Conservation (phyloP, 331 rosid species). For the Ulmus americana region DNA sequence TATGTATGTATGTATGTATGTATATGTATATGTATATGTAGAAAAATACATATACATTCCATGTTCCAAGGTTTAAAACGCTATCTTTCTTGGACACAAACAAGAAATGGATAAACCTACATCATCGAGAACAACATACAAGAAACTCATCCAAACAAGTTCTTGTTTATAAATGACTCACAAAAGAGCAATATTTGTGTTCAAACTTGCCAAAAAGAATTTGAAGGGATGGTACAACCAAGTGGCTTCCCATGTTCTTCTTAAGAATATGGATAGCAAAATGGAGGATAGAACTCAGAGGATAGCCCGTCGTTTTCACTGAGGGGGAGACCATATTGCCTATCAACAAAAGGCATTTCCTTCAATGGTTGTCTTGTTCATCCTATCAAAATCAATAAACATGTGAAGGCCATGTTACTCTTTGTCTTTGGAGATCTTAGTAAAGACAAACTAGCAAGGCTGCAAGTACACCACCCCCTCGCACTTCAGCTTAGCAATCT, state of each 20-base stretch:
- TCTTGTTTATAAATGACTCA: not conserved
- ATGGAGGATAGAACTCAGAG: constrained; percentile 18
- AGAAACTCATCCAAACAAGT: not conserved
- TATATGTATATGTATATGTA: no score
- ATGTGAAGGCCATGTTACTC: constrained; percentile 54
- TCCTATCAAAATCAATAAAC: constrained; percentile 23
- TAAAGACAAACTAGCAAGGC: constrained; percentile 32
- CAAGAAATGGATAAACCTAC: not conserved
- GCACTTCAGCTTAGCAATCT: not conserved
- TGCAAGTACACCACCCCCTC: constrained; percentile 21
- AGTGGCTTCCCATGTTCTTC: constrained; percentile 27
- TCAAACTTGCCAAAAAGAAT: not conserved
- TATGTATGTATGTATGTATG: no score
- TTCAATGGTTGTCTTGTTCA: constrained; percentile 22
- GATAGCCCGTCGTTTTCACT: constrained; percentile 32
- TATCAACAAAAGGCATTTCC: constrained; percentile 25
- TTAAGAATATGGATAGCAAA: constrained; percentile 20
- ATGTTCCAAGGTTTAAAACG: constrained; percentile 33
- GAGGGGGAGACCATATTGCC: constrained; percentile 24
- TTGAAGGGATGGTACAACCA: not conserved
- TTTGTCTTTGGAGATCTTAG: constrained; percentile 29
- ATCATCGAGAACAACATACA: not conserved
- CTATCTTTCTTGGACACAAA: constrained; percentile 10
- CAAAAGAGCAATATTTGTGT: not conserved
- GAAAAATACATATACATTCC: constrained; percentile 14